Conservation (phyloP, 495 filamentous ascomycete species). For the Venustampulla echinocandica region DNA sequence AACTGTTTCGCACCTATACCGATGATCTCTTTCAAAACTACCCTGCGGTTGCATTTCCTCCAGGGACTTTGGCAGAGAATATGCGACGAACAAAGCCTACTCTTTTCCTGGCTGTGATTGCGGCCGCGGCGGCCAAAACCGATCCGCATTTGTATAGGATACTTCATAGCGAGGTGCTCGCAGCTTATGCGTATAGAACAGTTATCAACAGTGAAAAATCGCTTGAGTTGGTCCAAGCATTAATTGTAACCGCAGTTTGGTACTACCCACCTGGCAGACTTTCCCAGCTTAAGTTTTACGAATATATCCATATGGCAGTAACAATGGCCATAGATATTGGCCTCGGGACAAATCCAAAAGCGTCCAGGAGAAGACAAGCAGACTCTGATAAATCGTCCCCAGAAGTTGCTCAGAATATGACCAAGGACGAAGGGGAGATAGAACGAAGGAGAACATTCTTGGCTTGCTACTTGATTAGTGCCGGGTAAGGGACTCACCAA, state of each 20-base stretch:
- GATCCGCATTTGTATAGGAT: conserved; percentile 34
- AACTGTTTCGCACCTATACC: conserved; percentile 36
- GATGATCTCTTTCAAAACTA: conserved; percentile 35
- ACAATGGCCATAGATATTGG: conserved; percentile 48
- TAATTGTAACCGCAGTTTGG: conserved; percentile 38
- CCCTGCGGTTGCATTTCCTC: conserved; percentile 34
- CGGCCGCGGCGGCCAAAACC: conserved; percentile 36
- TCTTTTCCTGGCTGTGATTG: conserved; percentile 42
- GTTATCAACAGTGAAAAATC: conserved; percentile 44
- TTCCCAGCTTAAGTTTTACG: conserved; percentile 42
- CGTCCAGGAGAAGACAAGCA: conserved; percentile 26
- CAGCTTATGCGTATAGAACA: conserved; percentile 38
- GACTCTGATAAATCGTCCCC: conserved; percentile 20
- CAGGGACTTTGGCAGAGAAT: conserved; percentile 31
- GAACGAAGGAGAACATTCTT: conserved; percentile 38
- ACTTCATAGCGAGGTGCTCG: conserved; percentile 39
- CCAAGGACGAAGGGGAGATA: conserved; percentile 28
- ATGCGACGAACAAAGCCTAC: conserved; percentile 37
- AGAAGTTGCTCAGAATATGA: conserved; percentile 12
- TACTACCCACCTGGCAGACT: conserved; percentile 41
- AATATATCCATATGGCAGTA: conserved; percentile 46
- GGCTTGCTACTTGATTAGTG: conserved; percentile 38
- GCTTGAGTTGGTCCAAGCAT: conserved; percentile 43
- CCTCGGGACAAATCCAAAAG: conserved; percentile 26
- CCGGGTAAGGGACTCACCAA: conserved; percentile 26